Evolutionary conservation across 768 basidiomycete species (phyloP).

Genomic region (Phylloporus rhodoxanthus): DNA sequence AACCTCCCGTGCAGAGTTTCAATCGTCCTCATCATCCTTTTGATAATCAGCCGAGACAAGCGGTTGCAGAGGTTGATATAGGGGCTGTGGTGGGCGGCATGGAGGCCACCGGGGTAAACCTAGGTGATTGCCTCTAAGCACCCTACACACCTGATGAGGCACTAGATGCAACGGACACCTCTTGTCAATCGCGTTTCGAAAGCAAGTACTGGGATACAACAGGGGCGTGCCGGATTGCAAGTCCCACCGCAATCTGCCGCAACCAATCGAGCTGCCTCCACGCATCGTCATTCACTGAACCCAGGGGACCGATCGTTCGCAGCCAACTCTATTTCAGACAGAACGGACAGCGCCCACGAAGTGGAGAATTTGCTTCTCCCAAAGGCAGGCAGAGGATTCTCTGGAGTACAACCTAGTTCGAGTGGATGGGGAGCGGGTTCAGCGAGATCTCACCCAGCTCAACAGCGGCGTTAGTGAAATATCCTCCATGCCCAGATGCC

Average conservation of each 20-base stretch:
- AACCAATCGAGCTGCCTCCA: conserved; percentile 18
- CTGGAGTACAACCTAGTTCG: conserved; percentile 19
- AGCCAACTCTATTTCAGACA: conserved; percentile 46
- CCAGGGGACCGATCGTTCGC: conserved; percentile 38
- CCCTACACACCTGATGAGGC: conserved; percentile 2
- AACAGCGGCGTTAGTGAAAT: conserved; percentile 25
- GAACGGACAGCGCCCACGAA: conserved; percentile 63
- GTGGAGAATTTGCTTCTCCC: conserved; percentile 60
- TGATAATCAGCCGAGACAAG: conserved; percentile 17
- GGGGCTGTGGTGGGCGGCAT: conserved; percentile 58
- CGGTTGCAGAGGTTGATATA: conserved; percentile 36
- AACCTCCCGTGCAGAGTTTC: conserved; percentile 16
- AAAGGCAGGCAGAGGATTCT: conserved; percentile 16
- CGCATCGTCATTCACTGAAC: conserved; percentile 41
- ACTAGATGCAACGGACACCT: conserved; percentile 66
- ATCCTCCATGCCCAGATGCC: not conserved
- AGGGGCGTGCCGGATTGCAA: conserved; percentile 29
- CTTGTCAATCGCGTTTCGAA: conserved; percentile 45
- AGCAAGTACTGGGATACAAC: conserved; percentile 29
- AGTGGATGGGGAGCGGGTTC: conserved; percentile 35
- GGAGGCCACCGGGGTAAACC: conserved; percentile 54
- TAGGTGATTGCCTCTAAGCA: not conserved
- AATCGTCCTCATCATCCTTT: conserved; percentile 14
- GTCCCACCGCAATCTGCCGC: conserved; percentile 19
- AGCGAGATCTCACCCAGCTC: conserved; percentile 18